phyloP scores from a whole-genome alignment of 495 filamentous ascomycete genomes.

The Neurospora sublineolata region DNA sequence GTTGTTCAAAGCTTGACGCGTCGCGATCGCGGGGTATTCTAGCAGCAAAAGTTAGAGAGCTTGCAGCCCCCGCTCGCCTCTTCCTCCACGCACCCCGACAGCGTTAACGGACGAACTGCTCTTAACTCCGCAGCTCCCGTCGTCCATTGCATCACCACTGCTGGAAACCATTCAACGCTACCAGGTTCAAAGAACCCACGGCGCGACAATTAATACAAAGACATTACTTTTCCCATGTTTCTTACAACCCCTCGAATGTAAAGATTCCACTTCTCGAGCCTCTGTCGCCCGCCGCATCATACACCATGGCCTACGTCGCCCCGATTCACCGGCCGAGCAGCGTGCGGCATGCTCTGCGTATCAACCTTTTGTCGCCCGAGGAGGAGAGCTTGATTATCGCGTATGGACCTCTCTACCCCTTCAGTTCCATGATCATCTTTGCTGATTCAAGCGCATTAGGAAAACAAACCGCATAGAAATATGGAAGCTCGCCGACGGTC shows the following conservation, averaged over 20 bases:
- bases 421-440: background rate
- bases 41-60: background rate
- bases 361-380: slow-evolving; percentile 58
- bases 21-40: background rate
- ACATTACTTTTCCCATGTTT: background rate
- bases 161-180: background rate
- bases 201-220: background rate
- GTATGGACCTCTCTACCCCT: slow-evolving; percentile 40
- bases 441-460: slow-evolving; percentile 30
- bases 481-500: slow-evolving; percentile 39
- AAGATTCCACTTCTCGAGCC: background rate
- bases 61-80: background rate
- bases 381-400: slow-evolving; percentile 78
- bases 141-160: background rate
- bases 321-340: slow-evolving; percentile 88
- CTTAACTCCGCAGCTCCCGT: background rate
- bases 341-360: slow-evolving; percentile 74
- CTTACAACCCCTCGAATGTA: slow-evolving; percentile 7
- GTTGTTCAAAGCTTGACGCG: background rate
- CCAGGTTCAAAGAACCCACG: background rate
- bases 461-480: slow-evolving; percentile 91
- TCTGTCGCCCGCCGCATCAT: slow-evolving; percentile 1
- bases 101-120: background rate
- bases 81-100: background rate
- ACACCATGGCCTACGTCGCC: slow-evolving; percentile 80